These are phyloP conservation scores for Salix exigua DNA, from an alignment of 345 rosid species.

Conservation along the genomic window DNA sequence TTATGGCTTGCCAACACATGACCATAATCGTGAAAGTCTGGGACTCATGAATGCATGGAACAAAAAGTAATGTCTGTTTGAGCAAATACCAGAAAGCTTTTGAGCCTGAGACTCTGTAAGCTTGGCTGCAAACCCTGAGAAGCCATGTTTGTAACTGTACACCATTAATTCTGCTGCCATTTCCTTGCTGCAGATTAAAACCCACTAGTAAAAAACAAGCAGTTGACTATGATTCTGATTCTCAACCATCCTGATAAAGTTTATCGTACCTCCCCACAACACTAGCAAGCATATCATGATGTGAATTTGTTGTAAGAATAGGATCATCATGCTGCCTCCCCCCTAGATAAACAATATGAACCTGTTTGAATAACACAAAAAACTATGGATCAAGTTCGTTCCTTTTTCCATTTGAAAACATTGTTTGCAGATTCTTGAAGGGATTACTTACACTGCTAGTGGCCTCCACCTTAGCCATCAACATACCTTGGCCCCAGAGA, in stretches of 20 bases:
- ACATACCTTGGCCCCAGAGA: conserved; percentile 4
- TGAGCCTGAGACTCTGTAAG: conserved; percentile 57
- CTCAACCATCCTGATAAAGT: background rate
- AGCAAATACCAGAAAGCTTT: conserved; percentile 40
- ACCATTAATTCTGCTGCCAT: conserved; percentile 48
- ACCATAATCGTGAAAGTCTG: background rate
- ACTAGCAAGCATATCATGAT: conserved; percentile 56
- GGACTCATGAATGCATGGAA: background rate
- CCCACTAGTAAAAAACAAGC: background rate
- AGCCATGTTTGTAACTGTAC: conserved; percentile 69
- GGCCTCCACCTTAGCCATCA: conserved; percentile 16
- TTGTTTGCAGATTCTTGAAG: background rate
- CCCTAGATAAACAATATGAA: conserved; percentile 62
- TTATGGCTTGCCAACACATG: background rate
- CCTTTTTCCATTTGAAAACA: too few species aligned
- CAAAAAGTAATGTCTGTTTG: background rate
- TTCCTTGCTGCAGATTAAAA: conserved; percentile 48
- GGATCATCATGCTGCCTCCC: conserved; percentile 46
- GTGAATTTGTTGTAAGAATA: conserved; percentile 38
- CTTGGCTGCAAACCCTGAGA: conserved; percentile 74
- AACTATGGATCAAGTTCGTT: background rate
- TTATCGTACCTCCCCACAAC: conserved; percentile 54
- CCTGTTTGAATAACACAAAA: conserved; percentile 29
- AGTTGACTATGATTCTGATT: background rate
- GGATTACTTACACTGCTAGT: conserved; percentile 16